Evolutionary conservation across 78 protist species (phyloP).

Genomic region (Dictyostelium capitatum): DNA sequence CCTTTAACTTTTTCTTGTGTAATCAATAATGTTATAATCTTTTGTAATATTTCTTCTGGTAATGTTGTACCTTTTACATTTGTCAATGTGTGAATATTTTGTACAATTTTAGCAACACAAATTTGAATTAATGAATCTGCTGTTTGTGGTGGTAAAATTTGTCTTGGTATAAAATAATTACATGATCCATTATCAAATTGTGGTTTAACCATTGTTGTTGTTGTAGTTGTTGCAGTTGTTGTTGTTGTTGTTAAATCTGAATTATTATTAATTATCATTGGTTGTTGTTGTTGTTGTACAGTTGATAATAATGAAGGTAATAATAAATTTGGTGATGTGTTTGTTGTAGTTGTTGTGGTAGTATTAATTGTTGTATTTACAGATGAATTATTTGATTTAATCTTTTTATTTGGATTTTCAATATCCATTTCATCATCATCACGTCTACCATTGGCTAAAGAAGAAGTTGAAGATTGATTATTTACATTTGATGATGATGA

Average conservation of each 20-base stretch:
- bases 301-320: not conserved
- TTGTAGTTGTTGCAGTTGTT: not conserved
- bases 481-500: not conserved
- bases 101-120: slow-evolving; percentile 43
- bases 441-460: not conserved
- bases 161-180: slow-evolving; percentile 29
- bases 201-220: not conserved
- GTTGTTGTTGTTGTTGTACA: not conserved
- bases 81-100: slow-evolving; percentile 35
- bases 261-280: slow-evolving; percentile 7
- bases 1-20: slow-evolving; percentile 44
- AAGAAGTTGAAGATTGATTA: not conserved
- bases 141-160: slow-evolving; percentile 68
- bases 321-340: not conserved
- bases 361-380: not conserved
- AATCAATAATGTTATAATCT: slow-evolving; percentile 45
- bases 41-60: slow-evolving; percentile 62
- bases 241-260: not conserved
- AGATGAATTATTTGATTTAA: not conserved
- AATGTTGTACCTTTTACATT: not conserved
- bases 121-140: slow-evolving; percentile 22
- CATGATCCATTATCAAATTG: slow-evolving; percentile 10
- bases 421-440: not conserved
- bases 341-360: not conserved
- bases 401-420: slow-evolving; percentile 16